Percentiles rank a stretch among this genome's conserved stretches.
Conservation (phyloP, 768 basidiomycete genomes). For the Pleurotus citrinopileatus region DNA sequence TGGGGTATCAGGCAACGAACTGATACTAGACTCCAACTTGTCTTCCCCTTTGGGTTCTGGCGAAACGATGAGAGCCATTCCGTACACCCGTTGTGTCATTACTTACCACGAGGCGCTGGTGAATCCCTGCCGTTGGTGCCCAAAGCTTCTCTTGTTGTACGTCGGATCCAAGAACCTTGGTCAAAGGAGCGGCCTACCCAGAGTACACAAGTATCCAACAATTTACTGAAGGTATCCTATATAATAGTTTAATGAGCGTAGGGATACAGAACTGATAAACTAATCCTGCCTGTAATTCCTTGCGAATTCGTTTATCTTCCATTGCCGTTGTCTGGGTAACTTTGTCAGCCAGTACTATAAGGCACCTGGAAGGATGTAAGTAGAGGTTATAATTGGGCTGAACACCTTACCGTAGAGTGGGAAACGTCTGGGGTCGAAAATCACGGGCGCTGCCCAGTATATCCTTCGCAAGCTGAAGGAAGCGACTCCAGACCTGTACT, state of each 20-base stretch:
- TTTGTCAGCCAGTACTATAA: conserved; percentile 79
- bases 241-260: neutral
- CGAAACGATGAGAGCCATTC: neutral
- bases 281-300: conserved; percentile 87
- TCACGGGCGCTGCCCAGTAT: conserved; percentile 61
- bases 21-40: conserved; percentile 46
- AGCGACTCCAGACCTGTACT: conserved; percentile 87
- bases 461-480: conserved; percentile 77
- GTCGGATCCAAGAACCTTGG: conserved; percentile 76
- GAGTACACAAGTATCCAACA: conserved; percentile 75
- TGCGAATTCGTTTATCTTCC: conserved; percentile 84
- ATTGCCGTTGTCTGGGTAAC: conserved; percentile 86
- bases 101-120: conserved; percentile 57
- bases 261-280: neutral
- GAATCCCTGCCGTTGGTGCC: conserved; percentile 70
- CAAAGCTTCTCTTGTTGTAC: conserved; percentile 60
- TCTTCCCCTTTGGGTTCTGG: conserved; percentile 56
- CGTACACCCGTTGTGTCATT: neutral
- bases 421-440: conserved; percentile 69
- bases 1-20: conserved; percentile 32
- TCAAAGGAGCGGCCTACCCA: conserved; percentile 75
- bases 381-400: neutral
- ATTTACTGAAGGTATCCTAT: conserved; percentile 81
- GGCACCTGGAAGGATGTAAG: conserved; percentile 46
- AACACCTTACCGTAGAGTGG: conserved; percentile 60